Evolutionary conservation across 495 filamentous ascomycete genomes (phyloP).

Genomic region (Echria macrotheca): DNA sequence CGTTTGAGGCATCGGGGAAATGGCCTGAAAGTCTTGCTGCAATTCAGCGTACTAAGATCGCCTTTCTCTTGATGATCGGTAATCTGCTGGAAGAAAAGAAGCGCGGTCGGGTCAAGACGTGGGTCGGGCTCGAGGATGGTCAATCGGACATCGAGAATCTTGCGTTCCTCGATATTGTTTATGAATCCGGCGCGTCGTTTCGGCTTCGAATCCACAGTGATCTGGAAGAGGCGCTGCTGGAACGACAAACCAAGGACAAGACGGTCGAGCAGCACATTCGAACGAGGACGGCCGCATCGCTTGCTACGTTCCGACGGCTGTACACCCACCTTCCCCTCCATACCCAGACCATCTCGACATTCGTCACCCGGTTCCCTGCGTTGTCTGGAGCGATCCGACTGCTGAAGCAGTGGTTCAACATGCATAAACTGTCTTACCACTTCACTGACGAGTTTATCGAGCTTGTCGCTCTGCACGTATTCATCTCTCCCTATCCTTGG

Average conservation of each 20-base stretch:
- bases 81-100: conserved; percentile 56
- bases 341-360: conserved; percentile 69
- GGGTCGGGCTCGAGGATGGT: conserved; percentile 76
- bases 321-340: conserved; percentile 72
- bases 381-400: conserved; percentile 84
- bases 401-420: conserved; percentile 82
- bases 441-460: conserved; percentile 78
- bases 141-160: conserved; percentile 61
- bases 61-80: conserved; percentile 79
- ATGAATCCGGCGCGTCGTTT: conserved; percentile 62
- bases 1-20: conserved; percentile 87
- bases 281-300: conserved; percentile 60
- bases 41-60: conserved; percentile 89
- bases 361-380: conserved; percentile 74
- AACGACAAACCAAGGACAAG: conserved; percentile 71
- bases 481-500: conserved; percentile 82
- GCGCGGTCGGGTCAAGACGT: conserved; percentile 46
- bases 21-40: conserved; percentile 90
- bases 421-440: conserved; percentile 71
- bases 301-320: conserved; percentile 62
- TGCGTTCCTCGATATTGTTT: conserved; percentile 76
- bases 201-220: conserved; percentile 72
- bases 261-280: conserved; percentile 52
- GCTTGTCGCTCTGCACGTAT: conserved; percentile 66
- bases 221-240: conserved; percentile 74